These are phyloP conservation scores for Aspergillus candidus DNA, from an alignment of 2,329 filamentous ascomycete genomes.

Conservation along the genomic window DNA sequence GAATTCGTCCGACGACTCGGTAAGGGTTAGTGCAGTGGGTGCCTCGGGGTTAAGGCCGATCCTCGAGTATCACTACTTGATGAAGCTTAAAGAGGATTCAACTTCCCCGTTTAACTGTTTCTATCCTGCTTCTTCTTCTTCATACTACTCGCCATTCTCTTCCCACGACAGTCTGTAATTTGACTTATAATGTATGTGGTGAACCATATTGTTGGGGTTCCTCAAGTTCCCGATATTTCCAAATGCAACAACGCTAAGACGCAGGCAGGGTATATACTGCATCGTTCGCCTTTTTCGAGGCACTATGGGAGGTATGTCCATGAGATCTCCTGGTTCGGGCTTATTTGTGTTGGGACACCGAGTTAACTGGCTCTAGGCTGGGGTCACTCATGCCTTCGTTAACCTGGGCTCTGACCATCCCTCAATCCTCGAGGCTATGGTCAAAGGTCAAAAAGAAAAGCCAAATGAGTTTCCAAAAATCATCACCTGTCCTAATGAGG, in stretches of 20 bases:
- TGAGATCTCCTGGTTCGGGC: no score
- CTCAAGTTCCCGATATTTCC: no score
- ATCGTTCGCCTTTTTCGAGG: slow-evolving; percentile 77
- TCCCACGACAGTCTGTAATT: background rate
- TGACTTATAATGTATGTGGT: slow-evolving; percentile 2
- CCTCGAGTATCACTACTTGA: no score
- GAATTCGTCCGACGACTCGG: no score
- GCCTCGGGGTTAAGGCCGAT: no score
- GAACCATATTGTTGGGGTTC: background rate
- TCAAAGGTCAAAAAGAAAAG: slow-evolving; percentile 65
- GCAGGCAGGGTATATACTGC: slow-evolving; percentile 53
- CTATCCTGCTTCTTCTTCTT: no score
- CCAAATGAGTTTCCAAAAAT: slow-evolving; percentile 62
- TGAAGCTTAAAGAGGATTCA: no score
- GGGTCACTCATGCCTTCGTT: slow-evolving; percentile 48
- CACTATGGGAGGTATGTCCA: slow-evolving; percentile 49
- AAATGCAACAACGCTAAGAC: background rate
- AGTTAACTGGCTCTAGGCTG: slow-evolving; percentile 31
- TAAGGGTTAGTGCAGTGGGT: no score
- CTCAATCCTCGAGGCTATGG: slow-evolving; percentile 72
- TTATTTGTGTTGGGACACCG: no score
- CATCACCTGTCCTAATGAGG: slow-evolving; percentile 76
- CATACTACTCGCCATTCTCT: background rate
- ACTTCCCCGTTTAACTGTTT: no score
- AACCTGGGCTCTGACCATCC: slow-evolving; percentile 58